Base-by-base conservation (phyloP, 2,329 filamentous ascomycete species). In the Chaetomium olivaceum region DNA sequence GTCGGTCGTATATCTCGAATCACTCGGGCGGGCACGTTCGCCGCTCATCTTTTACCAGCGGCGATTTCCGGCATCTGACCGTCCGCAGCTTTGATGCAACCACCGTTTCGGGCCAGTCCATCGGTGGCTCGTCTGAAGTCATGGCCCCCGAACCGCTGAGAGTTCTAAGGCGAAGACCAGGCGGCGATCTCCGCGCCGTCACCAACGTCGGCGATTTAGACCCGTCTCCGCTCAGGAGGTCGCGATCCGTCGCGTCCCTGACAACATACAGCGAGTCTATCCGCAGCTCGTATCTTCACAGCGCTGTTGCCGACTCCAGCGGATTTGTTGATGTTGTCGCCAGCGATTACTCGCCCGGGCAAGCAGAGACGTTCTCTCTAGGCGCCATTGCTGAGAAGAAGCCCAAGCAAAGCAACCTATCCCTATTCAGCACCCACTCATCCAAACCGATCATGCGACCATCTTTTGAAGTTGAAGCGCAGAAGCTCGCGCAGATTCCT, bases 401-500 rank as follows among this genome's bases (percentile, higher is more conserved):
- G n/a, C 33, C 36, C 21, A 58, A 83, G 67, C 77, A 76, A 8
- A 76, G 79, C 16, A 76, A 79, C 16, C 68, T 85, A 31, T 88
- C 87, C 0, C 74, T 88, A 2, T 85, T 87, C 68, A 88, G 85
- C 71, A 87, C 86, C 0, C 83, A 85, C 68, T 87, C 86, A 4
- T 88, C 86, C 2, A 86, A 87, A 69, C 86, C 86, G 0, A 78
- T 82, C 1, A 87, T 88, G 85, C 83, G 86, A 4, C 85, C 87
- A 1, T 97, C 93, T 0, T 97, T 98, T 71, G 92, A 98, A 76
- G 89, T 86, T 2, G 93, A 96, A 72, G 92, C 96, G 1, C 89
- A 93, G 66, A 91, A 91, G 71, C 86, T 99, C 62, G 92, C 93
- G 2, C 89, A 91, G 63, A 91, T 98, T 29, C 92, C 94, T 0